phyloP scores from a whole-genome alignment of 192 early-diverging fungal genomes.

The Pecoramyces ruminantium region DNA sequence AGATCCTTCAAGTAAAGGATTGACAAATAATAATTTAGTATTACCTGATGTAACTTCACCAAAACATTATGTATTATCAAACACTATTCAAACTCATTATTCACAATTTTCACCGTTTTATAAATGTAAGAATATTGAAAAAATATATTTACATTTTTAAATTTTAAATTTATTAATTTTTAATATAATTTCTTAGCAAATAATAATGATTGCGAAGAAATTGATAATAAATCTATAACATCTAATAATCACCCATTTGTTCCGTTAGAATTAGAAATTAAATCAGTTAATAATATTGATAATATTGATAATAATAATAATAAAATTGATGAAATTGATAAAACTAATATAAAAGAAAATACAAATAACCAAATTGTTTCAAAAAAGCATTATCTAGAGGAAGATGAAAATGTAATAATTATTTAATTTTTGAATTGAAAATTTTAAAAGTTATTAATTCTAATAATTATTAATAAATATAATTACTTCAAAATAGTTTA shows the following conservation, averaged over 20 bases:
- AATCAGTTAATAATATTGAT: too few relatives aligned
- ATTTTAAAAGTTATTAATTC: too few relatives aligned
- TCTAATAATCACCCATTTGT: background rate
- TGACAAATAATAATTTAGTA: background rate
- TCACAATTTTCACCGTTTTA: background rate
- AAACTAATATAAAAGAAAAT: background rate
- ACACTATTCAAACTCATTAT: background rate
- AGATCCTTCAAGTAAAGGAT: background rate
- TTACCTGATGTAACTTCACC: background rate
- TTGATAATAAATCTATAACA: background rate
- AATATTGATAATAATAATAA: background rate
- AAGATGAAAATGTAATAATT: background rate
- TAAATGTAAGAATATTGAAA: background rate
- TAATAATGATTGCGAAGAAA: background rate
- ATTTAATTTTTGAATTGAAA: too few relatives aligned
- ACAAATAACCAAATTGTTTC: background rate
- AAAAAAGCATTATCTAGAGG: background rate
- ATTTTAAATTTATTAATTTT: too few relatives aligned
- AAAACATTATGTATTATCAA: background rate
- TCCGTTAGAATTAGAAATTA: background rate
- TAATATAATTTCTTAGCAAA: too few relatives aligned
- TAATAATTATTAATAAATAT: too few relatives aligned
- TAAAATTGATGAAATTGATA: background rate
- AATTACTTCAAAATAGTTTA: too few relatives aligned
- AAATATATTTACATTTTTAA: too few relatives aligned